Evolutionary conservation across 441 rosid species (phyloP).

Genomic region (Populus trichocarpa): DNA sequence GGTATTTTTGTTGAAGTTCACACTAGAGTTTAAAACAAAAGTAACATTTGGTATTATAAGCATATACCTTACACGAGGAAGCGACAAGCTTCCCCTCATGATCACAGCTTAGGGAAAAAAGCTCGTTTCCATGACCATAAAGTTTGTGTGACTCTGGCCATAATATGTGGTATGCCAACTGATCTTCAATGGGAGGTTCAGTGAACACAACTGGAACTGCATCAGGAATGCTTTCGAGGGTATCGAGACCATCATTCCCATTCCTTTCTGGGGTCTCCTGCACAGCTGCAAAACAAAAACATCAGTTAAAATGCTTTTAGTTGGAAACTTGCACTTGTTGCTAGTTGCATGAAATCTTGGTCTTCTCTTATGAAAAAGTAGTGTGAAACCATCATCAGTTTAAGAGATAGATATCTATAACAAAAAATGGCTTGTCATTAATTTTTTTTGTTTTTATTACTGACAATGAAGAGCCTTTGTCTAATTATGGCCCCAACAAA

Average conservation of each 20-base stretch:
- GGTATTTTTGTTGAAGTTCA: not conserved
- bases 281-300: conserved; percentile 49
- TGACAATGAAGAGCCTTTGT: not conserved
- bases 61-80: conserved; percentile 62
- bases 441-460: no score
- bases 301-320: conserved; percentile 1
- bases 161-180: conserved; percentile 83
- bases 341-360: not conserved
- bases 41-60: not conserved
- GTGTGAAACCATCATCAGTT: not conserved
- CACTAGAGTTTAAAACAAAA: not conserved
- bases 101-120: conserved; percentile 80
- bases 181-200: conserved; percentile 91
- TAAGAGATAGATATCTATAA: not conserved
- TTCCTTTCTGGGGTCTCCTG: conserved; percentile 45
- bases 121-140: conserved; percentile 95
- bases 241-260: conserved; percentile 58
- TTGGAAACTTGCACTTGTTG: not conserved
- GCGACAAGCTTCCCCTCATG: conserved; percentile 79
- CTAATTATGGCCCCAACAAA: not conserved
- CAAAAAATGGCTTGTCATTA: not conserved
- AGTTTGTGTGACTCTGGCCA: conserved; percentile 98
- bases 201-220: conserved; percentile 80
- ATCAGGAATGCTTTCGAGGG: conserved; percentile 89
- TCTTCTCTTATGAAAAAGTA: not conserved